Base-by-base conservation (phyloP, 2,329 filamentous ascomycete genomes). In the Penicillium sp. region DNA sequence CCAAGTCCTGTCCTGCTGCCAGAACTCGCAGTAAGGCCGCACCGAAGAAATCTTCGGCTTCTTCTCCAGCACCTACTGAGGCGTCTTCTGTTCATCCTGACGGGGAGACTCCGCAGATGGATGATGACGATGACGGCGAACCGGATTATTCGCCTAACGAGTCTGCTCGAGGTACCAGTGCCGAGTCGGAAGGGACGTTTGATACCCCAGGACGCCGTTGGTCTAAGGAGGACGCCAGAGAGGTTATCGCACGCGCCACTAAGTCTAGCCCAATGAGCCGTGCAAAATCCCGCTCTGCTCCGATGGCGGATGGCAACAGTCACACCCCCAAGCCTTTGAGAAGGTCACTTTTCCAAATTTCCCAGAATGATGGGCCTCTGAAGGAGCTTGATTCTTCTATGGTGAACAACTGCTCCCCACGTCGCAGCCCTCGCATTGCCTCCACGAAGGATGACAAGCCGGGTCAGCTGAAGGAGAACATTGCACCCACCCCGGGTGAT, bases 251-350 rank as follows among this genome's bases (percentile, higher is more conserved):
- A 52, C 73, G 77, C 52, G 78, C 78, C 39, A 77, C 82, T 28
- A 78, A 82, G 57, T 83, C 81, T 5, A 84, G 81, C 57, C 81
- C 81, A 13, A 76, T 73, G 22, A 72, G 76, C 21, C 72, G 77
- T 50, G 64, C 72, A 49, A 74, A 74, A 50, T 71, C 64, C 42
- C 73, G 72, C 43, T 65, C 70, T 44, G 46, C 56, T 51, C 38
- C 61, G 35, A 43, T 56, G 31, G 50, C 61, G 68, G 72, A 78
- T 52, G 73, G 80, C 53, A 64, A 77, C 32, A 74, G 74, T 43
- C 62, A 79, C 13, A 81, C 79, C 4, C 79, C 80, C 2, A 80
- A 75, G 60, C 76, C 79, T 21, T 64, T 75, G 43, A 65, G 73
- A 52, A 68, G 73, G 54, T 64, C 68, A 42, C 62, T 75, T 29